These are phyloP conservation scores for Clohesyomyces aquaticus DNA, from an alignment of 495 filamentous ascomycete genomes.

Conservation along the genomic window DNA sequence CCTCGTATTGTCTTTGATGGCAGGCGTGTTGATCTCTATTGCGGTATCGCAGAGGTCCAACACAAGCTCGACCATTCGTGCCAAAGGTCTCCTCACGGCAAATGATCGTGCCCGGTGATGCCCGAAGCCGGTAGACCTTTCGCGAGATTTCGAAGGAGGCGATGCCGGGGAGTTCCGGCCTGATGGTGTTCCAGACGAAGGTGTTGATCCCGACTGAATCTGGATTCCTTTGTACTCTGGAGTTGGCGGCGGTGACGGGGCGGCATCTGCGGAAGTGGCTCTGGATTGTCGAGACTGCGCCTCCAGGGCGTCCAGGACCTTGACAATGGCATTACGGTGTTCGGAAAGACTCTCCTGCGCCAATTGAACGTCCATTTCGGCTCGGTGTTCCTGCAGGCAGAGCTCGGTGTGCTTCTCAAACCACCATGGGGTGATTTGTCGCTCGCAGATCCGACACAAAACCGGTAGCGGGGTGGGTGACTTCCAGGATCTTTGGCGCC, in stretches of 20 bases:
- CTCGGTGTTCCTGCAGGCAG: constrained; percentile 91
- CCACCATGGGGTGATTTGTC: constrained; percentile 99
- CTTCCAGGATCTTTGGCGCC: constrained; percentile 78
- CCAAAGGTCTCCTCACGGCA: constrained; percentile 83
- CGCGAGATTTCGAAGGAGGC: constrained; percentile 71
- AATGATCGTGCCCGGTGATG: constrained; percentile 80
- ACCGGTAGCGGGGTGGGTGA: constrained; percentile 88
- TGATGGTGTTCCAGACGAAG: constrained; percentile 64
- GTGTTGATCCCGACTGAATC: constrained; percentile 73
- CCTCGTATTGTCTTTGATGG: constrained; percentile 75
- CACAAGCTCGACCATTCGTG: constrained; percentile 90
- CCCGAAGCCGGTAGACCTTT: constrained; percentile 73
- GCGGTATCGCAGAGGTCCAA: constrained; percentile 95
- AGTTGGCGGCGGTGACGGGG: constrained; percentile 54
- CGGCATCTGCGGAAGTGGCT: constrained; percentile 61
- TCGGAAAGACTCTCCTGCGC: constrained; percentile 91
- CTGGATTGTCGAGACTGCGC: constrained; percentile 69
- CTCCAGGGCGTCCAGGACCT: constrained; percentile 89
- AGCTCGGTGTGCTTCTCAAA: constrained; percentile 98
- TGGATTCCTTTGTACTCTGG: constrained; percentile 87
- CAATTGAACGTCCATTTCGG: constrained; percentile 96
- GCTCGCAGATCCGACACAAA: constrained; percentile 95
- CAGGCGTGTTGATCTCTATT: constrained; percentile 89
- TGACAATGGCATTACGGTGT: constrained; percentile 94
- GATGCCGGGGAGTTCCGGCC: constrained; percentile 70